Percentiles rank a stretch among this genome's conserved stretches.
Evolutionary conservation across 2,329 filamentous ascomycete genomes (phyloP).

Genomic region (Beauveria sp.): DNA sequence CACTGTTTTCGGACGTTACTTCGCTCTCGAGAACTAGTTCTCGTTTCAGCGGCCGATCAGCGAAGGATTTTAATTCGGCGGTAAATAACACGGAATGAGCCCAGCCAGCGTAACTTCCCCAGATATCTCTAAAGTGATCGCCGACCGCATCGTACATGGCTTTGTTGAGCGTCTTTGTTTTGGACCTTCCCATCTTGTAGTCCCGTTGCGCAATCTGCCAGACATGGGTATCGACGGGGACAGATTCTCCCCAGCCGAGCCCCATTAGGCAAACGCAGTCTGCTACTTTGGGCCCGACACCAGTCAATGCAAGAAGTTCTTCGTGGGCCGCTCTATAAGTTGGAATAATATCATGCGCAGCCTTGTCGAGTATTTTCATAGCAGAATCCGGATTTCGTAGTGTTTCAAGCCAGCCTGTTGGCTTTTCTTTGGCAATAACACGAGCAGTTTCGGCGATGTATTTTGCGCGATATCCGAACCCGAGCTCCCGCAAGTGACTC

Average conservation of each 20-base stretch:
- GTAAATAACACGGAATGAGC: constrained; percentile 96
- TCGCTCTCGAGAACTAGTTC: neutral
- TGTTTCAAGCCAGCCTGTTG: constrained; percentile 66
- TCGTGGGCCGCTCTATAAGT: constrained; percentile 77
- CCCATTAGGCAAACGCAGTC: constrained; percentile 98
- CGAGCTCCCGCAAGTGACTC: constrained; percentile 67
- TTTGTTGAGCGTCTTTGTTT: constrained; percentile 79
- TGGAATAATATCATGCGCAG: constrained; percentile 39
- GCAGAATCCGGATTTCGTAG: constrained; percentile 68
- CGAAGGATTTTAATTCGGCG: constrained; percentile 80
- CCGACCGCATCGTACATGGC: constrained; percentile 83
- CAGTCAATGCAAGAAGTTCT: constrained; percentile 68
- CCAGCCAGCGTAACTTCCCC: constrained; percentile 94
- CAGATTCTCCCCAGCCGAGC: constrained; percentile 87
- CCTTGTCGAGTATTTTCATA: constrained; percentile 34
- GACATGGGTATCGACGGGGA: constrained; percentile 95
- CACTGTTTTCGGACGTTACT: neutral
- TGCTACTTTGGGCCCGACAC: constrained; percentile 92
- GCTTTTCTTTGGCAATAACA: constrained; percentile 60
- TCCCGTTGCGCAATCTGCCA: constrained; percentile 98
- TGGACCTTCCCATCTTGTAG: constrained; percentile 84
- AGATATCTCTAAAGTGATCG: constrained; percentile 79
- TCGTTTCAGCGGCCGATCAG: constrained; percentile 42
- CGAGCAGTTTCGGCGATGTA: constrained; percentile 84
- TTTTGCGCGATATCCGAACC: constrained; percentile 90